Evolutionary conservation across 345 rosid species (phyloP), one percentile per base, ranked within the genome.

Genomic region (Capsella bursapastoris): DNA sequence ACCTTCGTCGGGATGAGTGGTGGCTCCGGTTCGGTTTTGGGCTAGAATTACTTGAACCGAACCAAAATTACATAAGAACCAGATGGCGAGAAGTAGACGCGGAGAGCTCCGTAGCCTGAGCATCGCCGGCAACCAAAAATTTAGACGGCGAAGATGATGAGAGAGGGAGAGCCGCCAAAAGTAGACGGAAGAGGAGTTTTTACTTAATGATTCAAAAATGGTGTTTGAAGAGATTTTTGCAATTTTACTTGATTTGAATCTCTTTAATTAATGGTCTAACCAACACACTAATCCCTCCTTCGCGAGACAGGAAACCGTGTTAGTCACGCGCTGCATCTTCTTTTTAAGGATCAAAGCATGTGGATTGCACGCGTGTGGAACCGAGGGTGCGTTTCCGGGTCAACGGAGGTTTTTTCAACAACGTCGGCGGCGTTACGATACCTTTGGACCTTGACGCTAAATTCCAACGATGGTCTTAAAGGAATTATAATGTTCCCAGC

Each of bases 1-100:
- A 76, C 79, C 79, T 25, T 76, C 79, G 44, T 63, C 79, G 44
- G 66, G 60, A 63, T 63, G 31, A 45, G 79, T 75, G 27, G 79
- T 75, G 32, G 74, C 64, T 61, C 32, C 16, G 34, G 71, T 70
- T 70, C 55, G 41, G 53, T 64, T 76, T 64, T 76, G 80, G 52
- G 76, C 80, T 76, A 7, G 44, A 69, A 69, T 70, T 15, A 62
- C 12, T 8, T 61, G 34, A 55, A 70, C 47, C 22, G 15, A 38
- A 48, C 60, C 29, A 31, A 44, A 47, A 4, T 56, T 15, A 70
- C 60, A 76, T 14, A 76, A 52, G 60, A 70, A 70, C 71, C 40
- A 68, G 44, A 18, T 14, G 25, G 47, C 11, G 71, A 76, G 51
- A 44, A 76, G 51, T 7, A 56, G 59, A 70, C 5, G 47, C 6